A percentile compares a stretch with the other conserved stretches of the same genome.
Conservation (phyloP, 148 eudicot genomes). For the Tetragonia tetragonoides region DNA sequence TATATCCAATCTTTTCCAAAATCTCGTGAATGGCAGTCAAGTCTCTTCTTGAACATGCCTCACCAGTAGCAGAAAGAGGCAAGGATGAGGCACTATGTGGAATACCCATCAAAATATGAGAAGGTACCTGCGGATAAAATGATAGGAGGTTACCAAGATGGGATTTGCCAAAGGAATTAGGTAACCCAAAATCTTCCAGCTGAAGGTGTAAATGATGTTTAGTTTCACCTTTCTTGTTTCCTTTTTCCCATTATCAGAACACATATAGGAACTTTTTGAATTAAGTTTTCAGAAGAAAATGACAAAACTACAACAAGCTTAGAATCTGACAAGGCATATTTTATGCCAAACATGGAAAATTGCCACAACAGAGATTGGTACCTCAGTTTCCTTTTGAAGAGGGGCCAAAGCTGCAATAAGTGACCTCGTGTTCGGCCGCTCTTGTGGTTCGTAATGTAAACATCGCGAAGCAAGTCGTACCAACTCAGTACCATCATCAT, state of each 20-base stretch:
- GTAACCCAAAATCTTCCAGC: not conserved
- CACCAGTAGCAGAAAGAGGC: slow-evolving; percentile 53
- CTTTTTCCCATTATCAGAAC: not conserved
- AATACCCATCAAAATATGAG: slow-evolving; percentile 63
- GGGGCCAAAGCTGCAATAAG: slow-evolving; percentile 53
- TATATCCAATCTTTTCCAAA: slow-evolving; percentile 56
- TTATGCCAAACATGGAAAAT: not conserved
- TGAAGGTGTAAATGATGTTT: not conserved
- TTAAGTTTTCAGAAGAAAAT: not conserved
- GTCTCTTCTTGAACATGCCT: slow-evolving; percentile 61
- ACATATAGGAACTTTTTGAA: not conserved
- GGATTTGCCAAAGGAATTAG: not conserved
- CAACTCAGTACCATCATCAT: slow-evolving; percentile 61
- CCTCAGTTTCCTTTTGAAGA: slow-evolving; percentile 72
- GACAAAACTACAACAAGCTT: not conserved
- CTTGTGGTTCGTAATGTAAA: slow-evolving; percentile 64
- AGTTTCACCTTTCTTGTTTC: not conserved
- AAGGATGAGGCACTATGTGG: slow-evolving; percentile 41
- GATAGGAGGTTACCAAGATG: slow-evolving; percentile 7
- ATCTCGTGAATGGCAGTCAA: slow-evolving; percentile 62
- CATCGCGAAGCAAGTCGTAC: slow-evolving; percentile 67
- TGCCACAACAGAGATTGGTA: slow-evolving; percentile 6
- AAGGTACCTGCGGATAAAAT: slow-evolving; percentile 43
- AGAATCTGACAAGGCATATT: not conserved
- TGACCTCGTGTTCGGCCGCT: slow-evolving; percentile 60